These are phyloP conservation scores for Podaxis carcinomalis DNA, from an alignment of 768 basidiomycete species.

Conservation along the genomic window DNA sequence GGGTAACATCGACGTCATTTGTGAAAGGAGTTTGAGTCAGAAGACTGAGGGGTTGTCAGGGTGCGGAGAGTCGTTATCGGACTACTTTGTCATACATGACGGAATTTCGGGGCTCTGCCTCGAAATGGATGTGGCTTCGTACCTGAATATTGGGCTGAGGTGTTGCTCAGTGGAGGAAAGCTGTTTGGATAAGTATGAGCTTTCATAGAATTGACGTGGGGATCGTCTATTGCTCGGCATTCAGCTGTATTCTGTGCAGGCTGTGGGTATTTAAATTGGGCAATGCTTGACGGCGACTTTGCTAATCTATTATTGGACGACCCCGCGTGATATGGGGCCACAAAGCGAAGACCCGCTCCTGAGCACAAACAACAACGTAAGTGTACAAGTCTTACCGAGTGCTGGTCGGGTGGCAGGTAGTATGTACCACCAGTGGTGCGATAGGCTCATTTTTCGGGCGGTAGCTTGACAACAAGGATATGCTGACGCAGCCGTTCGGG, in stretches of 20 bases:
- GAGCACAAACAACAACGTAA: background rate
- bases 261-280: background rate
- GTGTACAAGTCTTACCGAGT: background rate
- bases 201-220: background rate
- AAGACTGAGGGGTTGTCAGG: background rate
- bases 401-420: background rate
- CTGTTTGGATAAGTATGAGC: background rate
- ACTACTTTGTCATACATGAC: background rate
- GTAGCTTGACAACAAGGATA: background rate
- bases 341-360: background rate
- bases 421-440: background rate
- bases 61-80: background rate
- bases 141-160: background rate
- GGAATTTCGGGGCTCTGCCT: background rate
- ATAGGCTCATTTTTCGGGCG: background rate
- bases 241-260: background rate
- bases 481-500: background rate
- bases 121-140: background rate
- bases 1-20: background rate
- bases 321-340: conserved; percentile 5
- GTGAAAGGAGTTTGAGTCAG: background rate
- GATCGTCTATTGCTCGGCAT: background rate
- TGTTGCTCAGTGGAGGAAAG: background rate
- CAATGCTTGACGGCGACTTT: background rate
- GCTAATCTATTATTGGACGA: background rate